Conservation (phyloP, 73 alveolate species). For the Effrenium voratum region DNA sequence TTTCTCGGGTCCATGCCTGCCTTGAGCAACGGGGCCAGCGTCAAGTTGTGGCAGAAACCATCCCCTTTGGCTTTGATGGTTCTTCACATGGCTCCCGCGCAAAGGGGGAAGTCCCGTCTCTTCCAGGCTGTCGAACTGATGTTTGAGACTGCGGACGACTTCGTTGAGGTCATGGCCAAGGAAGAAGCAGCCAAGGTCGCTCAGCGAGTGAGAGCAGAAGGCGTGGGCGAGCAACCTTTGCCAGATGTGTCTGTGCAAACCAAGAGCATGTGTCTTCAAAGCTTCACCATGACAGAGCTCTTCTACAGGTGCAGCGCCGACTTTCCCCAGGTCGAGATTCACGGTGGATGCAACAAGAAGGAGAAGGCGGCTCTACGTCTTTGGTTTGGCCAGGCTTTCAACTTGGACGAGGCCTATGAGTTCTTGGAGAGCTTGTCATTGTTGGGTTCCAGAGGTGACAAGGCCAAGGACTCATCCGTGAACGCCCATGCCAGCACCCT, state of each 20-base stretch:
- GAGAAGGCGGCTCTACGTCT: background rate
- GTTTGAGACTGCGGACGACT: too few relatives aligned
- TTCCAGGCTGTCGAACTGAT: background rate
- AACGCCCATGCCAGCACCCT: background rate
- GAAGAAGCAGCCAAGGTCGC: too few relatives aligned
- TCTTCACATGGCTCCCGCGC: background rate
- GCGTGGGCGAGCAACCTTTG: too few relatives aligned
- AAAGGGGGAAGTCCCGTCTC: background rate
- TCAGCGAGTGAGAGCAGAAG: background rate
- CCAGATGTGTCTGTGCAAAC: too few relatives aligned
- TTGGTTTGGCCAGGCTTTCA: background rate
- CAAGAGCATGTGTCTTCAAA: background rate
- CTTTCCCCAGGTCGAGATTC: background rate
- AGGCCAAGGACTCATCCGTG: background rate
- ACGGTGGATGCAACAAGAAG: too few relatives aligned
- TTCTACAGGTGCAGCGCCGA: constrained; percentile 1
- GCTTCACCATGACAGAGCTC: background rate
- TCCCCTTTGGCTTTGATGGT: background rate
- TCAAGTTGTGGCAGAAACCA: background rate
- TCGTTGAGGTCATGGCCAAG: too few relatives aligned
- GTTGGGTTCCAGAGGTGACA: background rate
- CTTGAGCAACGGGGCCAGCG: background rate
- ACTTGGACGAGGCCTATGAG: background rate
- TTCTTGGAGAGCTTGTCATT: background rate
- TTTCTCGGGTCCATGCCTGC: background rate